Evolutionary conservation across 2,329 filamentous ascomycete genomes (phyloP), one percentile per base, ranked within the genome.

Genomic region (Penicillium frequentans): DNA sequence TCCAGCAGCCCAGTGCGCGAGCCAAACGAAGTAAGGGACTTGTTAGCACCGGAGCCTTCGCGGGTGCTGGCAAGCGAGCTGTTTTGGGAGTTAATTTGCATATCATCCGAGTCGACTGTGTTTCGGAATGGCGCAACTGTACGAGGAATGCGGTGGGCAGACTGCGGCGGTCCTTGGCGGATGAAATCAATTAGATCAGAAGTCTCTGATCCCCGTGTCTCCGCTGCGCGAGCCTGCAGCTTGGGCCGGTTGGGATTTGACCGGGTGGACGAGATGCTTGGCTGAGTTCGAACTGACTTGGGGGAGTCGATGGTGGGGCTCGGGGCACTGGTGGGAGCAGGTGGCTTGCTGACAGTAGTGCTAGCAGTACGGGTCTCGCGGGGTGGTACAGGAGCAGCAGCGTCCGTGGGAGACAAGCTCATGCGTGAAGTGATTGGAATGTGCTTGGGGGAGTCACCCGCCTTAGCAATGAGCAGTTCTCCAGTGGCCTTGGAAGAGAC

Each of bases 101-200:
- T 82, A 61, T 95, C 89, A 65, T 96, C 91, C 11, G 90, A 93
- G 71, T 96, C 92, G 82, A 93, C 89, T 0, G 91, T 93, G 35
- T 84, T 87, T 53, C 91, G 84, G 79, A 96, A 96, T 1, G 92
- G 91, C 10, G 92, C 91, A 13, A 95, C 87, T n/a, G 84, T 85
- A 19, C 90, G 87, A 43, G 91, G 89, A 60, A 96, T 95, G 24
- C 90, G 86, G 57, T 86, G 90, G 60, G 84, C 84, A 45, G 78
- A 71, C 59, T 78, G 82, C 0, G 90, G 88, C 3, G 92, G 92
- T 1, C 93, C 93, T 70, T 91, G 88, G 46, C 93, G 88, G 63
- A 99, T 96, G 73, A 99, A 98, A 71, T 98, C 93, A 63, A 97
- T 96, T 56, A 99, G 79, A 59, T 97, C 95, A 13, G 90, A 90